These are phyloP conservation scores for Trypanosoma rangeli DNA, from an alignment of 208 protist species.

Conservation along the genomic window DNA sequence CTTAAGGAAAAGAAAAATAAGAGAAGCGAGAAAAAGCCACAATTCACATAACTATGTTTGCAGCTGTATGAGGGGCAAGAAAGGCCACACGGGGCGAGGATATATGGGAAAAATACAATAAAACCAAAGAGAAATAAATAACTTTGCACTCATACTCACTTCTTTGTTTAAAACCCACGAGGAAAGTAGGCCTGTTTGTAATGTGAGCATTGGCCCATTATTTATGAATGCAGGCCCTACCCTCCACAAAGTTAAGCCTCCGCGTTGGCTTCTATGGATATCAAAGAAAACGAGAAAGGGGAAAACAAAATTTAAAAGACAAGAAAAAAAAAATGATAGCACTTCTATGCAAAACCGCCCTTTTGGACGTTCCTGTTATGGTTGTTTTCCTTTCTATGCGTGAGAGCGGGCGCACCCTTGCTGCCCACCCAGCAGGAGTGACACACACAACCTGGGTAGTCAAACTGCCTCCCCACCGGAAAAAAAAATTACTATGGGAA, in stretches of 20 bases:
- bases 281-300: background rate
- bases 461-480: too few relatives aligned
- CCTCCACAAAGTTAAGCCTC: too few relatives aligned
- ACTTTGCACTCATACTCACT: too few relatives aligned
- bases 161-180: too few relatives aligned
- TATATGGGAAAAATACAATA: background rate
- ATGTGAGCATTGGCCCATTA: too few relatives aligned
- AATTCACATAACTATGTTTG: background rate
- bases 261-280: too few relatives aligned
- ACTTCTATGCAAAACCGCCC: background rate
- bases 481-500: constrained; percentile 10
- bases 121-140: constrained; percentile 8
- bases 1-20: constrained; percentile 3
- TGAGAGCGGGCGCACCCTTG: background rate
- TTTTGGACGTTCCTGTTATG: background rate
- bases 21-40: background rate
- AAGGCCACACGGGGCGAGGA: too few relatives aligned
- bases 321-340: background rate
- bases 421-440: too few relatives aligned
- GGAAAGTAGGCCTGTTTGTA: too few relatives aligned
- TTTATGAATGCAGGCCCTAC: too few relatives aligned
- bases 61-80: too few relatives aligned
- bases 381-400: constrained; percentile 4
- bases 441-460: background rate
- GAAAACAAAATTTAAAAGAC: background rate